These are phyloP conservation scores for Panicum virgatum DNA, from an alignment of 202 grass and related monocot genomes.

Conservation along the genomic window DNA sequence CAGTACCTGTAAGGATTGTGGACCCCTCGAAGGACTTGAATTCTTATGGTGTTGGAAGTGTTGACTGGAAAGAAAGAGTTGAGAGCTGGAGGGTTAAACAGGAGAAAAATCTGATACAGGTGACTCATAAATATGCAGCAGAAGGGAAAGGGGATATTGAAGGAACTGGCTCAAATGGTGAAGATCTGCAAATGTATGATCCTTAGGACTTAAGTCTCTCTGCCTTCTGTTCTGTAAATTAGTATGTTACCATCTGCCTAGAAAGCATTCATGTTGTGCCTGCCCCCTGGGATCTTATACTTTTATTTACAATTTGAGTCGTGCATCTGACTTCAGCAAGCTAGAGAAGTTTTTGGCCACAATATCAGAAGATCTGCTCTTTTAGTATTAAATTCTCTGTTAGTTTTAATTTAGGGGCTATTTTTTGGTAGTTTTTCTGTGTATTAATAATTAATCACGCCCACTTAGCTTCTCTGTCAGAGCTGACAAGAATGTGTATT, in stretches of 20 bases:
- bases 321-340: background rate
- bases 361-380: background rate
- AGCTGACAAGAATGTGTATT: background rate
- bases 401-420: background rate
- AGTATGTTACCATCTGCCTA: background rate
- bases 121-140: constrained; percentile 76
- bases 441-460: background rate
- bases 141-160: constrained; percentile 85
- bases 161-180: constrained; percentile 92
- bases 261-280: background rate
- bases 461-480: background rate
- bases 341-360: background rate
- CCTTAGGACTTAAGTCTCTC: background rate
- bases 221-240: constrained; percentile 6
- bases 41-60: constrained; percentile 79
- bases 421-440: background rate
- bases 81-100: constrained; percentile 95
- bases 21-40: constrained; percentile 94
- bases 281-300: background rate
- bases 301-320: constrained; percentile 29
- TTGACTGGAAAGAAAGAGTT: constrained; percentile 99
- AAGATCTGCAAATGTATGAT: constrained; percentile 95
- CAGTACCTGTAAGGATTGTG: constrained; percentile 98
- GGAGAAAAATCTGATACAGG: constrained; percentile 90
- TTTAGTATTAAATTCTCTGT: background rate